A percentile compares a stretch with the other conserved stretches of the same genome.
phyloP scores from a whole-genome alignment of 768 basidiomycete species.

The Holtermannia corniformis region DNA sequence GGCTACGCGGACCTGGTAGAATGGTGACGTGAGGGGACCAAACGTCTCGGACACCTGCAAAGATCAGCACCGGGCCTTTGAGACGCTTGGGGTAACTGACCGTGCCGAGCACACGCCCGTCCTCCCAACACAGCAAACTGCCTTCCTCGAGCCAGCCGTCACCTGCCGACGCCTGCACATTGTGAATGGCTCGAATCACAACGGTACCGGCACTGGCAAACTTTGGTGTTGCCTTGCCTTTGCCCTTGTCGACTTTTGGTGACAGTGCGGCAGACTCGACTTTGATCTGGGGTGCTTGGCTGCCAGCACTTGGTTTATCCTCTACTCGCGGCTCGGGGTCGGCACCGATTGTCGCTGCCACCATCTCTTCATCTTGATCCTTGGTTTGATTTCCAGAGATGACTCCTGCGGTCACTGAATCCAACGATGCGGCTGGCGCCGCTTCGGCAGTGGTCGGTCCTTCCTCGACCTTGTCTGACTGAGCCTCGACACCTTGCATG shows the following conservation, averaged over 20 bases:
- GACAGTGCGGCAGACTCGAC: neutral
- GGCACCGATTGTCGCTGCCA: neutral
- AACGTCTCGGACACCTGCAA: slow-evolving; percentile 88
- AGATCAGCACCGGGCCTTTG: neutral
- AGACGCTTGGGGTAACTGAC: slow-evolving; percentile 49
- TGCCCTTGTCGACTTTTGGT: neutral
- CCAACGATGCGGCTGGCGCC: neutral
- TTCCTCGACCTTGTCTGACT: neutral
- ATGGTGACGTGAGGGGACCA: slow-evolving; percentile 78
- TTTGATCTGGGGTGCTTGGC: neutral
- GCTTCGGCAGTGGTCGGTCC: slow-evolving; percentile 1
- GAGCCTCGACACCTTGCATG: neutral
- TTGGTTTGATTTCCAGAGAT: too few relatives aligned
- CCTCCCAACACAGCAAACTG: slow-evolving; percentile 79
- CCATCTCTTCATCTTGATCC: neutral
- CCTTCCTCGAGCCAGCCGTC: slow-evolving; percentile 63
- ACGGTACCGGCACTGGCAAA: slow-evolving; percentile 32
- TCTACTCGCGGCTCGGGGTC: neutral
- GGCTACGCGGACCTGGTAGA: slow-evolving; percentile 80
- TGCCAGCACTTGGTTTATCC: slow-evolving; percentile 1
- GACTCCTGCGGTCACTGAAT: too few relatives aligned
- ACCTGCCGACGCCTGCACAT: slow-evolving; percentile 20
- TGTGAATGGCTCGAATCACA: slow-evolving; percentile 33
- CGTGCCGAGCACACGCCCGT: slow-evolving; percentile 79
- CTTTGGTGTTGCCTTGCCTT: slow-evolving; percentile 6